Percentiles rank a stretch among this genome's conserved stretches.
Conservation (phyloP, 2,329 filamentous ascomycete species). For the Madurella mycetomatis region DNA sequence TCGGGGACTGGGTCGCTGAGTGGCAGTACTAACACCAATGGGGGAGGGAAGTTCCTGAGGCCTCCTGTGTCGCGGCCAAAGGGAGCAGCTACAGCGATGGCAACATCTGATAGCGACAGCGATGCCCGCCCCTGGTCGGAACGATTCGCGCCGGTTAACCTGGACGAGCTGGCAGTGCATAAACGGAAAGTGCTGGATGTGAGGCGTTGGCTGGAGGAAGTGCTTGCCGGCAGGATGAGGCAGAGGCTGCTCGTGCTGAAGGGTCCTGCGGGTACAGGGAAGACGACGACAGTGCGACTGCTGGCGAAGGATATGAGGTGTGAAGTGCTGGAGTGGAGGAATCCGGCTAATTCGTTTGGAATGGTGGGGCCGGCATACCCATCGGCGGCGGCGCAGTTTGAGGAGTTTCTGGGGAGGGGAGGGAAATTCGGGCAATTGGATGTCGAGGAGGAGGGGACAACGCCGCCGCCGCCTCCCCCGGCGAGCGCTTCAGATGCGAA, state of each 20-base stretch:
- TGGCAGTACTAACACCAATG: neutral
- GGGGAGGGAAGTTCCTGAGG: conserved; percentile 24
- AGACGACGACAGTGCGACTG: conserved; percentile 80
- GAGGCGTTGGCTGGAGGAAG: conserved; percentile 72
- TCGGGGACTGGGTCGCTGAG: neutral
- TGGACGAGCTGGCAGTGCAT: conserved; percentile 88
- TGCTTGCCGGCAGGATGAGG: conserved; percentile 58
- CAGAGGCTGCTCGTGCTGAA: conserved; percentile 80
- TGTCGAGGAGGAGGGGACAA: conserved; percentile 20
- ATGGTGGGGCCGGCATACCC: conserved; percentile 59
- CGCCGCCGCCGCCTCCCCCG: conserved; percentile 13
- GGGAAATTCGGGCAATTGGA: conserved; percentile 65
- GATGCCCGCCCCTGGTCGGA: conserved; percentile 82
- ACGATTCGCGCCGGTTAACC: conserved; percentile 66
- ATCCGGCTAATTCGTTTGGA: conserved; percentile 61
- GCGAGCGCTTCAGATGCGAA: conserved; percentile 3
- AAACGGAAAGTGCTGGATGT: conserved; percentile 92
- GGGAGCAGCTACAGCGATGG: conserved; percentile 19
- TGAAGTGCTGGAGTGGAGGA: conserved; percentile 85
- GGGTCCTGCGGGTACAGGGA: conserved; percentile 85
- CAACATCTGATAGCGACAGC: conserved; percentile 35
- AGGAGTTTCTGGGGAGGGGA: conserved; percentile 82
- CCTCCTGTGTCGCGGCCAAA: neutral
- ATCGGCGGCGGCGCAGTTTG: conserved; percentile 76
- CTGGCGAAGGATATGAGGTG: conserved; percentile 73